Percentiles rank a stretch among this genome's conserved stretches.
phyloP scores from a whole-genome alignment of 768 basidiomycete species.

The Vishniacozyma victoriae region DNA sequence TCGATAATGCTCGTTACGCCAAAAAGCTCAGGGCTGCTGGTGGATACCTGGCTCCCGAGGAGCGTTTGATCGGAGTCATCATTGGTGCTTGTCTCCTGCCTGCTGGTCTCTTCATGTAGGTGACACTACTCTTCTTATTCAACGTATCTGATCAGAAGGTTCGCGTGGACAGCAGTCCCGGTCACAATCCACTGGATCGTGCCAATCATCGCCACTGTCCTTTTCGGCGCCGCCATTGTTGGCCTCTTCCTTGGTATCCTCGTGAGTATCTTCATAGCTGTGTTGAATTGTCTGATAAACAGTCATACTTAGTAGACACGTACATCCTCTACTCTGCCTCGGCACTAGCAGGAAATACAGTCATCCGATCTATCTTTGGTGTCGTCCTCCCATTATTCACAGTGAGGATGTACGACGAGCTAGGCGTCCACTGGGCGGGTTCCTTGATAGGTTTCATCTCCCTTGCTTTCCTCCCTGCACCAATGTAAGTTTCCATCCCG shows the following conservation, averaged over 20 bases:
- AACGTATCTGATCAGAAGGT: too few species aligned
- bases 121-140: too few species aligned
- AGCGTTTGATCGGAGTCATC: slow-evolving; percentile 60
- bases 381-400: slow-evolving; percentile 55
- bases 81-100: slow-evolving; percentile 56
- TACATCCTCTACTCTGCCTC: slow-evolving; percentile 61
- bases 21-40: neutral
- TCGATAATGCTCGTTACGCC: neutral
- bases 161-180: slow-evolving; percentile 54
- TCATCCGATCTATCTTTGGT: slow-evolving; percentile 58
- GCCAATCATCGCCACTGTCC: slow-evolving; percentile 59
- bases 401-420: slow-evolving; percentile 18
- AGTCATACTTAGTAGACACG: slow-evolving; percentile 64
- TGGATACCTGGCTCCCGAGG: slow-evolving; percentile 53
- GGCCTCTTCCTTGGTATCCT: neutral
- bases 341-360: slow-evolving; percentile 61
- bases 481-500: too few species aligned
- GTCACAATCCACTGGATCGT: slow-evolving; percentile 56
- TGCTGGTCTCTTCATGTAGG: slow-evolving; percentile 51
- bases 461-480: neutral
- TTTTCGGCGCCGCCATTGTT: slow-evolving; percentile 53
- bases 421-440: slow-evolving; percentile 24
- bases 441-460: neutral
- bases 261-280: slow-evolving; percentile 41
- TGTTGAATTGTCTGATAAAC: slow-evolving; percentile 48